phyloP scores from a whole-genome alignment of 139 green algal species.

The Raphidocelis subcapitata region DNA sequence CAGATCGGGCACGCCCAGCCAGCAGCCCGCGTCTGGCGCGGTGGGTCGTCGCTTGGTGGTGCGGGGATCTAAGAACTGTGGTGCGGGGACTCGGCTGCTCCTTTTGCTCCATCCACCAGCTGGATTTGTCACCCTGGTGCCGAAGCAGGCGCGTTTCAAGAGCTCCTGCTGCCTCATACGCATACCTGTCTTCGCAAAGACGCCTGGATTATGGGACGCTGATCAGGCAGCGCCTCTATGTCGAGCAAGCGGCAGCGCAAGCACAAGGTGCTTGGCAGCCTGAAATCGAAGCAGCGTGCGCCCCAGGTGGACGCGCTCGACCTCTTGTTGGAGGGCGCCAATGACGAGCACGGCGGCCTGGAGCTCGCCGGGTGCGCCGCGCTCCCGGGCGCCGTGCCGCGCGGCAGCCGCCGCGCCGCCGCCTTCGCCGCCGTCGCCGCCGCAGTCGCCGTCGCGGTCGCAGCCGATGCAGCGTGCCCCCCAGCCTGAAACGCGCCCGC shows the following conservation, averaged over 20 bases:
- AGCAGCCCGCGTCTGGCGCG: neutral
- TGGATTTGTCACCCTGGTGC: neutral
- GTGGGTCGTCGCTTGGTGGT: too few relatives aligned
- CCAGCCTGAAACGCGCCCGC: neutral
- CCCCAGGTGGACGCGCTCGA: conserved; percentile 15
- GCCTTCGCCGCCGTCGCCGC: neutral
- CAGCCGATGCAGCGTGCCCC: neutral
- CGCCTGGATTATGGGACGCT: neutral
- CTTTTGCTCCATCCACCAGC: neutral
- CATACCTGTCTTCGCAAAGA: neutral
- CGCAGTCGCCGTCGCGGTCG: neutral
- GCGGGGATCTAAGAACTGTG: too few relatives aligned
- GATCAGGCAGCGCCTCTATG: neutral
- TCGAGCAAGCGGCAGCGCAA: conserved; percentile 51
- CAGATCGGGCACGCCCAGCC: neutral
- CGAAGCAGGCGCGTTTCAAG: neutral
- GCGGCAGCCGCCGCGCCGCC: neutral
- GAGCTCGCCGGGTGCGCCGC: neutral
- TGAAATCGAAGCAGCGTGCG: conserved; percentile 31
- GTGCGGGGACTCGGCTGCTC: neutral
- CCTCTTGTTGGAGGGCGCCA: conserved; percentile 1
- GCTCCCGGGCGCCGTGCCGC: neutral
- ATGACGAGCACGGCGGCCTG: conserved; percentile 25
- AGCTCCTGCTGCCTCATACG: neutral
- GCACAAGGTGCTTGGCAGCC: conserved; percentile 25